phyloP scores from a whole-genome alignment of 2,329 filamentous ascomycete species.

The Penicillium janthinellum region DNA sequence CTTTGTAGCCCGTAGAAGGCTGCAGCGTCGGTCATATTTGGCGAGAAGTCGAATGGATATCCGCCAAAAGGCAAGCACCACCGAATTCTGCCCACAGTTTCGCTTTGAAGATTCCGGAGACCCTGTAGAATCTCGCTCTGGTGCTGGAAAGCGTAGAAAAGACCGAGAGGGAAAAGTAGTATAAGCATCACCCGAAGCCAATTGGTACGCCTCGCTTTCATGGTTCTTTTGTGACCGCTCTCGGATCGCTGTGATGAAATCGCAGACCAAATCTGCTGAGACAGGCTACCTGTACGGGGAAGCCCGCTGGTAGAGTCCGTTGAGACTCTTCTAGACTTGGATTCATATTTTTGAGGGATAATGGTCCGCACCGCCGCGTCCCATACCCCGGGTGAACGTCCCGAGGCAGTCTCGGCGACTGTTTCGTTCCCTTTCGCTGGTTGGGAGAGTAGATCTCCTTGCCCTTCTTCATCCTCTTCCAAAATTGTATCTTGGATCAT shows the following conservation, averaged over 20 bases:
- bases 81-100: constrained; percentile 19
- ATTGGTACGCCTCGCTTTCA: not conserved
- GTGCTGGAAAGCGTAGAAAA: constrained; percentile 9
- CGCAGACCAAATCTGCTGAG: constrained; percentile 6
- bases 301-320: not conserved
- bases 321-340: constrained; percentile 12
- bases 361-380: constrained; percentile 29
- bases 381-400: constrained; percentile 3
- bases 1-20: constrained; percentile 29
- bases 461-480: constrained; percentile 28
- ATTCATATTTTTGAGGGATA: constrained; percentile 21
- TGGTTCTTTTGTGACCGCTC: not conserved
- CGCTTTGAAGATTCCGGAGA: constrained; percentile 7
- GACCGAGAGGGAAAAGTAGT: constrained; percentile 17
- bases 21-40: constrained; percentile 29
- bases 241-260: constrained; percentile 1
- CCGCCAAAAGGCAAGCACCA: constrained; percentile 14
- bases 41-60: constrained; percentile 9
- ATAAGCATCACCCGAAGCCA: constrained; percentile 11
- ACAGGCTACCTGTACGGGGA: constrained; percentile 9
- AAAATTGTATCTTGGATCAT: constrained; percentile 31
- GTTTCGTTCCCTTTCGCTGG: constrained; percentile 1
- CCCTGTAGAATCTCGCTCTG: not conserved
- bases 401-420: not conserved
- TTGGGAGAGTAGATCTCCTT: constrained; percentile 13